Base-by-base conservation (phyloP, 768 basidiomycete species). In the Suillus spraguei region DNA sequence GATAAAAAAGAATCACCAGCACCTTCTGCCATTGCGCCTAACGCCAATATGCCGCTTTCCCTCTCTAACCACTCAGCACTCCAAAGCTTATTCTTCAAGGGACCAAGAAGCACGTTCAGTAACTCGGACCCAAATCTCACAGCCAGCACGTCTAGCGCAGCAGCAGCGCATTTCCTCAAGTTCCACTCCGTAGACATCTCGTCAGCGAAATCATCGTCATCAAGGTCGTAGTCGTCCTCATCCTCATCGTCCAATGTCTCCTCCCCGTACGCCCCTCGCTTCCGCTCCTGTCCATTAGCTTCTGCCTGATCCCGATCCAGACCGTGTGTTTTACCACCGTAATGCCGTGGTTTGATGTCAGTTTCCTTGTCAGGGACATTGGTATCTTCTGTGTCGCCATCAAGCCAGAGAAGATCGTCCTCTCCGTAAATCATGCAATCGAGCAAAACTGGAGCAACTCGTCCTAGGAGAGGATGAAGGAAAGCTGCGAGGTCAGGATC, bases 11-110 rank as follows among this genome's bases (percentile, higher is more conserved):
- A 22, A 42, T 35, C 24, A 41, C 14, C 5, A 83, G 64, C 67
- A 94, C 96, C 97, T 83, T 99, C 97, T 7, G 97, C 97, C 87
- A 99, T 97, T 9, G 97, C 97, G 55, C 97, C 97, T 61, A 99
- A 77, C 1, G 97, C 97, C 63, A 99, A 80, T 66, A 99, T 96
- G 20, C 93, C 96, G 69, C 95, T 95, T 79, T 99, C 97, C 69
- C 94, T 81, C 72, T 97, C 90, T 67, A 95, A 77, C 97, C 97
- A 99, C 66, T 97, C 95, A 33, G 78, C 73, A 69, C 89, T 93
- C 90, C 96, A 98, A 36, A 99, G 82, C 72, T 97, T 95, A 65
- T 92, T 90, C 80, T 97, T 97, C 74, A 99, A 78, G 35, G 92
- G 90, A 6, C 92, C 89, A 33, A 99, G 82, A 32, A 99, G 81